Conservation (phyloP, 2,329 filamentous ascomycete genomes). For the Sporothrix protearum region DNA sequence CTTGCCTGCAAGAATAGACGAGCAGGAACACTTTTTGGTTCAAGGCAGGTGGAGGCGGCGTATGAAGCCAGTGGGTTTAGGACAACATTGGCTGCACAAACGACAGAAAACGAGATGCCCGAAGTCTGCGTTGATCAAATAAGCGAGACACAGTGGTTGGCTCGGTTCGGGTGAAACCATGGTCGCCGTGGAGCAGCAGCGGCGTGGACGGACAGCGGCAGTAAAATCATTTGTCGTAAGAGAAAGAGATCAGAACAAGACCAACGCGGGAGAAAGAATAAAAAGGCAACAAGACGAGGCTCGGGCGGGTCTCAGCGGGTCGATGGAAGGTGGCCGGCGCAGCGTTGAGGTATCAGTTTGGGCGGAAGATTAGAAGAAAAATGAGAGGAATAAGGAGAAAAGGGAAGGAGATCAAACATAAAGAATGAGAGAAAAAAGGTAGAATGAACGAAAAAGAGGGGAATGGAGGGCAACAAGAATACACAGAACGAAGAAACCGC, state of each 20-base stretch:
- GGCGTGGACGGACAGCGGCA: conserved; percentile 16
- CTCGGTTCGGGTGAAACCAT: conserved; percentile 20
- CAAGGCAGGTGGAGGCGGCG: neutral
- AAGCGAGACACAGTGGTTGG: conserved; percentile 22
- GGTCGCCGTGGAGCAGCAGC: conserved; percentile 13
- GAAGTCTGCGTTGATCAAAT: conserved; percentile 2
- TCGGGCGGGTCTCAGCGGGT: neutral
- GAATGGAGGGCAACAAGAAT: neutral
- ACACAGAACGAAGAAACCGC: neutral
- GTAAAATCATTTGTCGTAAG: neutral
- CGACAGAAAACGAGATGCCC: conserved; percentile 8
- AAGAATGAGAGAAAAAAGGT: too few species aligned
- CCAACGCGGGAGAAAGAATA: neutral
- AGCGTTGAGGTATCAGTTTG: neutral
- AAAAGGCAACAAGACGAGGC: neutral
- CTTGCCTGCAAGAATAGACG: conserved; percentile 9
- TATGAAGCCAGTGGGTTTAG: neutral
- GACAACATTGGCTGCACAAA: conserved; percentile 7
- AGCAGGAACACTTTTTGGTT: neutral
- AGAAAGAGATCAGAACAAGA: neutral
- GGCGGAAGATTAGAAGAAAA: neutral
- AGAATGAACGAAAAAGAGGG: neutral
- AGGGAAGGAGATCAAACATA: neutral
- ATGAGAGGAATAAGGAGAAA: neutral
- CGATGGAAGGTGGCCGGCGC: neutral